Base-by-base conservation (phyloP, 441 rosid species). In the Metrosideros polymorpha region DNA sequence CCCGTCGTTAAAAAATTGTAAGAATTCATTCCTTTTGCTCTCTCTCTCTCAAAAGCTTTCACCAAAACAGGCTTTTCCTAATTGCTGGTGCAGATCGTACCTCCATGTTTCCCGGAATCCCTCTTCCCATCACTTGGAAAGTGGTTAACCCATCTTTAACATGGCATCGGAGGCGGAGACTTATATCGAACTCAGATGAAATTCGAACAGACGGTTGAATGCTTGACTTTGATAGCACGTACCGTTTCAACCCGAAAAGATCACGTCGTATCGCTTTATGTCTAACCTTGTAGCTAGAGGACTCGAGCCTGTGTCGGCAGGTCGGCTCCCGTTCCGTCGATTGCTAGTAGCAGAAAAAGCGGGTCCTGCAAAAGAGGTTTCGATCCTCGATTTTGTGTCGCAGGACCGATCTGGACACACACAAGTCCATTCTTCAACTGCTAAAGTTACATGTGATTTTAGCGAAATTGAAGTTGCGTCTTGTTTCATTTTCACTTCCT, bases 381-480 rank as follows among this genome's bases (percentile, higher is more conserved):
- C 24, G 54, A 4, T 19, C 30, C 42, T 63, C 2, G 42, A 30
- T 47, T 15, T 0, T 17, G 76, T 9, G 22, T 63, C 22, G 43
- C 3, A 5, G 22, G 24, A 18, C 1, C 13, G 7, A 17, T 66
- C 7, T 0, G 0, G 14, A 52, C 24, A 2, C 2, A 19, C 7
- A 18, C 22, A 18, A 52, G 8, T 52, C 53, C 53, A 51, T 51
- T 51, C 52, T 50, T 50, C 52, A 50, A 61, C 39, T 18, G 35
- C 9, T 18, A 9, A 63, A 63, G 25, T 32, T 9, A 63, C 13
- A 5, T 3, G 2, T 22, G n/a, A 22, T 39, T 39, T 71, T 3
- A 39, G 47, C 0, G 47, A 39, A 71, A 71, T 0, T 12, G 5
- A 71, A 39, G 79, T 9, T 0, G 5, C 79, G 0, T 24, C 17